Conservation (phyloP, 2,329 filamentous ascomycete genomes). For the Septoria petroselini region DNA sequence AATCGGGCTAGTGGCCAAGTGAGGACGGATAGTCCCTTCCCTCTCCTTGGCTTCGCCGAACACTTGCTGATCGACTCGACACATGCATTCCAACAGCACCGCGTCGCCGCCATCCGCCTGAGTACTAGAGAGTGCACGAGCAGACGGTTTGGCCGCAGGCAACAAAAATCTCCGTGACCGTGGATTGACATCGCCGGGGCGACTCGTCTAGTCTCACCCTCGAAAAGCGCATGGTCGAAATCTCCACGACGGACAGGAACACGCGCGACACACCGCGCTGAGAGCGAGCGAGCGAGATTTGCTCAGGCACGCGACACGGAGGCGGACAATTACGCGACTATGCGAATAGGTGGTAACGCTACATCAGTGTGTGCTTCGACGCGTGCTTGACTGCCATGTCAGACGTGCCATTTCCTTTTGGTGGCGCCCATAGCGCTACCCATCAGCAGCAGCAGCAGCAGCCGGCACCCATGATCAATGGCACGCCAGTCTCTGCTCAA, state of each 20-base stretch:
- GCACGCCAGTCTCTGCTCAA: slow-evolving; percentile 7
- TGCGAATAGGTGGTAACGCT: neutral
- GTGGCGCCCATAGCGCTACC: slow-evolving; percentile 8
- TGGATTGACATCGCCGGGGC: neutral
- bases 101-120: too few species aligned
- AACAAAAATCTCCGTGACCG: neutral
- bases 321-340: slow-evolving; percentile 3
- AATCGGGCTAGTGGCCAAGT: too few species aligned
- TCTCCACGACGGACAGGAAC: neutral
- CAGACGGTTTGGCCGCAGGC: too few species aligned
- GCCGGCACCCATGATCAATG: slow-evolving; percentile 10
- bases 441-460: slow-evolving; percentile 17
- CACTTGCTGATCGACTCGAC: too few species aligned
- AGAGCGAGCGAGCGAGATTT: neutral
- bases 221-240: neutral
- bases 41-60: too few species aligned
- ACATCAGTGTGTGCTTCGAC: neutral
- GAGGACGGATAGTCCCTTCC: too few species aligned
- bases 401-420: slow-evolving; percentile 24
- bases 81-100: too few species aligned
- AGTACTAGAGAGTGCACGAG: too few species aligned
- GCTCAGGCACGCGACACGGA: neutral
- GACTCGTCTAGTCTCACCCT: neutral
- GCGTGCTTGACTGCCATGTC: slow-evolving; percentile 25
- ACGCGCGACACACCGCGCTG: neutral